phyloP scores from a whole-genome alignment of 2,329 filamentous ascomycete genomes.

The Xylaria arbuscula region DNA sequence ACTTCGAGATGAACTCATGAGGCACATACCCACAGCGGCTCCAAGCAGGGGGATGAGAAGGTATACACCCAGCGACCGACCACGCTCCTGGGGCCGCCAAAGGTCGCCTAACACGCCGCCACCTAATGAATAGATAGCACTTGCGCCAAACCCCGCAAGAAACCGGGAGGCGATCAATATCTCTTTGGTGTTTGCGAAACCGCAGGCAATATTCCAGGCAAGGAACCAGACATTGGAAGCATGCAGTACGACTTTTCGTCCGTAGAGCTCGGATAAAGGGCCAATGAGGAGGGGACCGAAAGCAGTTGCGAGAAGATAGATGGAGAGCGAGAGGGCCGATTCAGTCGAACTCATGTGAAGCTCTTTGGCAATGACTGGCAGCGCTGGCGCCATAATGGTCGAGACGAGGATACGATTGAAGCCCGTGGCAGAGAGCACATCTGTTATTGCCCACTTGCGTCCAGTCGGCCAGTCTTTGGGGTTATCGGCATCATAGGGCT shows the following conservation, averaged over 20 bases:
- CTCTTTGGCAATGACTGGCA: slow-evolving; percentile 62
- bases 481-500: slow-evolving; percentile 48
- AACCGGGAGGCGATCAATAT: slow-evolving; percentile 59
- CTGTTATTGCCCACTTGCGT: slow-evolving; percentile 62
- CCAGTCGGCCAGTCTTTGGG: slow-evolving; percentile 54
- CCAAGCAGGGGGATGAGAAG: slow-evolving; percentile 55
- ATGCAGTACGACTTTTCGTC: slow-evolving; percentile 56
- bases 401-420: slow-evolving; percentile 64
- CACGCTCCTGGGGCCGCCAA: slow-evolving; percentile 59
- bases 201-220: slow-evolving; percentile 60
- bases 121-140: slow-evolving; percentile 58
- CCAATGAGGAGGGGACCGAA: slow-evolving; percentile 59
- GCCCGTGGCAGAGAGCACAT: slow-evolving; percentile 60
- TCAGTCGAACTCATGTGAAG: slow-evolving; percentile 61
- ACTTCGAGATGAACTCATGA: not conserved
- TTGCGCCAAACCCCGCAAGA: slow-evolving; percentile 61
- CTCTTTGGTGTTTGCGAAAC: slow-evolving; percentile 54
- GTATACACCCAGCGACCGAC: slow-evolving; percentile 54
- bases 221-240: slow-evolving; percentile 62
- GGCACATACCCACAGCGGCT: slow-evolving; percentile 51
- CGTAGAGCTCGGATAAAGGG: slow-evolving; percentile 60
- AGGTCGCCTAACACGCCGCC: slow-evolving; percentile 61
- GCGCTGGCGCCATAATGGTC: slow-evolving; percentile 63
- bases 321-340: slow-evolving; percentile 60
- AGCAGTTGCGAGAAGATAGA: slow-evolving; percentile 55